phyloP scores from a whole-genome alignment of 2,329 filamentous ascomycete genomes.

The Colletotrichum karsti region DNA sequence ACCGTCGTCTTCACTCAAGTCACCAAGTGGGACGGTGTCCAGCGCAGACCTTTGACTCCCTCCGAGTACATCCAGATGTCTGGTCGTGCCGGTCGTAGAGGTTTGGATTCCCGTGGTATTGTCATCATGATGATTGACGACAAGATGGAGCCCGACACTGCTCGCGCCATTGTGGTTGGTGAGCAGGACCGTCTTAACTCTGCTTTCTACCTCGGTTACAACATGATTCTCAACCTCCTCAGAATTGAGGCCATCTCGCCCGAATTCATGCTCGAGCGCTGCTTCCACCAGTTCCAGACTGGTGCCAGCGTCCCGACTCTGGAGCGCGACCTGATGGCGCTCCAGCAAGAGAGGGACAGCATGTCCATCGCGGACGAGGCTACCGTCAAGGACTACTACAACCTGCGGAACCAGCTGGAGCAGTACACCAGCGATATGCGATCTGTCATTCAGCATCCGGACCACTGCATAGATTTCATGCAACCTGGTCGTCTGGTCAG shows the following conservation, averaged over 20 bases:
- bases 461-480: constrained; percentile 84
- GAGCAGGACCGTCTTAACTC: constrained; percentile 98
- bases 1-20: constrained; percentile 99
- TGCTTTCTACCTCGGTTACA: constrained; percentile 97
- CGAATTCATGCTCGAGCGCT: constrained; percentile 98
- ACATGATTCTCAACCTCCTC: constrained; percentile 97
- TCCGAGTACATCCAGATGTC: constrained; percentile 99
- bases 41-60: constrained; percentile 84
- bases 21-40: constrained; percentile 89
- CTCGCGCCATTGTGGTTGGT: constrained; percentile 94
- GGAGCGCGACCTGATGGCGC: constrained; percentile 82
- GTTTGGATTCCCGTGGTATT: constrained; percentile 96
- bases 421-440: constrained; percentile 90
- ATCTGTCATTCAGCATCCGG: constrained; percentile 89
- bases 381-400: constrained; percentile 93
- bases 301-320: constrained; percentile 84
- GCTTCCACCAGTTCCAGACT: constrained; percentile 98
- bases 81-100: constrained; percentile 93
- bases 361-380: constrained; percentile 86
- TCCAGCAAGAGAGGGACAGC: constrained; percentile 78
- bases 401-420: constrained; percentile 84
- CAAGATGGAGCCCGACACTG: constrained; percentile 93
- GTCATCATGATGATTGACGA: constrained; percentile 99
- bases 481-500: constrained; percentile 88
- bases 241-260: constrained; percentile 99